phyloP scores from a whole-genome alignment of 2,329 filamentous ascomycete species.

The Monilinia fructigena region DNA sequence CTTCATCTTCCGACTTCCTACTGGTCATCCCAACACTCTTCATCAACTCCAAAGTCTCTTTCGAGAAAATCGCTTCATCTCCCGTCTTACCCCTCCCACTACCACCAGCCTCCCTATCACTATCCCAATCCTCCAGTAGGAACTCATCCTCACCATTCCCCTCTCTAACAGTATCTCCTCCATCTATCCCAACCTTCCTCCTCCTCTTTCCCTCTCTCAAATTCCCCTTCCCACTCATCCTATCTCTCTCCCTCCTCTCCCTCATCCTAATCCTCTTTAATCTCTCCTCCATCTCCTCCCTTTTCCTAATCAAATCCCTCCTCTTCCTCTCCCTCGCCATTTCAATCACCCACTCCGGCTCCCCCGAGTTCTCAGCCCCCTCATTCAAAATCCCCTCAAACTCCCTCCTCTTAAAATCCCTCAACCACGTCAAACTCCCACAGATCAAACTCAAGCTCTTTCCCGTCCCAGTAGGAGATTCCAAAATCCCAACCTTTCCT shows the following conservation, averaged over 20 bases:
- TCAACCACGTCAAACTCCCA: constrained; percentile 68
- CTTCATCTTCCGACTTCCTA: constrained; percentile 44
- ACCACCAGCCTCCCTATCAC: constrained; percentile 52
- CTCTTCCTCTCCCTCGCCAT: constrained; percentile 57
- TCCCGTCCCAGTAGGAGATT: constrained; percentile 69
- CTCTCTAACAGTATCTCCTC: constrained; percentile 34
- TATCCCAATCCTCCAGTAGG: constrained; percentile 67
- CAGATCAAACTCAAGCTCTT: constrained; percentile 74
- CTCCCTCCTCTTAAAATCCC: constrained; percentile 56
- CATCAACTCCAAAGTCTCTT: constrained; percentile 62
- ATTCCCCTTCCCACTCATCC: constrained; percentile 45
- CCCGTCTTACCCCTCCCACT: constrained; percentile 34
- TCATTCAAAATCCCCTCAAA: background rate
- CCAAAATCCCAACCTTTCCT: constrained; percentile 68
- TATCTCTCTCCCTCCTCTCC: constrained; percentile 54
- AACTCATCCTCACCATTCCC: constrained; percentile 53
- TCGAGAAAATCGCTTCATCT: constrained; percentile 51
- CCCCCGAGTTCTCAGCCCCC: constrained; percentile 48
- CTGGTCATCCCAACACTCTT: constrained; percentile 49
- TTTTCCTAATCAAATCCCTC: constrained; percentile 53
- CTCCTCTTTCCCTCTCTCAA: constrained; percentile 49
- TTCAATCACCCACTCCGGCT: constrained; percentile 69
- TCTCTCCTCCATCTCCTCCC: constrained; percentile 58
- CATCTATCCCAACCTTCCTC: constrained; percentile 37
- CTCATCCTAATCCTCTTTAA: constrained; percentile 56